Evolutionary conservation across 768 basidiomycete genomes (phyloP), one percentile per base, ranked within the genome.

Genomic region (Tylopilus plumbeoviolaceoides): DNA sequence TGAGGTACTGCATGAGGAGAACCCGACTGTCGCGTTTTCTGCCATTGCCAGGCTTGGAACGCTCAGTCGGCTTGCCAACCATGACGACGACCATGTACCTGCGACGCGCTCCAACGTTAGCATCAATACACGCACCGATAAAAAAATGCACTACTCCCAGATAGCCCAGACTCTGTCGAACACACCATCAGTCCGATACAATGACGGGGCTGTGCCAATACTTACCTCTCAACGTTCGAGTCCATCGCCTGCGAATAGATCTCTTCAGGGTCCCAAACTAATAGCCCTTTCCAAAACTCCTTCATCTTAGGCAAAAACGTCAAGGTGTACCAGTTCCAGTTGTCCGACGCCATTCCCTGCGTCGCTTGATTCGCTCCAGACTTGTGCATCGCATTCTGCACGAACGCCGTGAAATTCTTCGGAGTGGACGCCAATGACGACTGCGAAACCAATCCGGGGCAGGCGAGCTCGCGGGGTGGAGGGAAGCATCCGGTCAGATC

Each of bases 11-110:
- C 78, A 95, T 79, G 44, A 97, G 63, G 36, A 94, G 64, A 62
- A 95, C 93, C 64, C 95, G 94, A 69, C 88, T 91, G 70, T 97
- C 93, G 61, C 93, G 89, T 68, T 97, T 97, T 47, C 93, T 93
- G 55, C 93, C 82, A 76, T 97, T 95, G 31, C 93, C 93, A 35
- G 94, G 93, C 67, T 89, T 91, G 18, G 88, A 85, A 4, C 94
- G 84, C 67, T 95, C 93, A 6, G 89, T 91, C 1, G 93, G 94
- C 71, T 95, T 95, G 43, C 94, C 94, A 20, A 95, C 91, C 65
- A 95, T 97, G 66, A 91, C 91, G 36, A 95, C 74, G 20, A 95
- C 92, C 79, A 97, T 83, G 57, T 95, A 95, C 12, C 89, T 92
- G 7, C 41, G 30, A n/a, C 25, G 18, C n/a, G 11, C 51, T 9